Conservation (phyloP, 495 filamentous ascomycete genomes). For the Astrothelium subdiscretum region DNA sequence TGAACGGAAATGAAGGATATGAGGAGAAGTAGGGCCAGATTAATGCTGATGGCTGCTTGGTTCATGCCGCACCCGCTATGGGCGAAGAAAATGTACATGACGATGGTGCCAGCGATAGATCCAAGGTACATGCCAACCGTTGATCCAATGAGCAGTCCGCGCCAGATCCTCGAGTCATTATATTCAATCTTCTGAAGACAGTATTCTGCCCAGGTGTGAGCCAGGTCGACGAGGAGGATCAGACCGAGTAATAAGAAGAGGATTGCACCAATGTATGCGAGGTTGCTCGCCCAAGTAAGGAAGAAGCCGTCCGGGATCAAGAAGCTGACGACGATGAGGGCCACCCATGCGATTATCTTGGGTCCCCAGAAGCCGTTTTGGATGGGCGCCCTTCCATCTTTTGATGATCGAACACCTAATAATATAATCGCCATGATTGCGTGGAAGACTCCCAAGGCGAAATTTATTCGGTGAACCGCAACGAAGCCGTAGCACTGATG, state of each 20-base stretch:
- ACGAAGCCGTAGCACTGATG: slow-evolving; percentile 92
- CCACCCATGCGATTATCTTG: slow-evolving; percentile 76
- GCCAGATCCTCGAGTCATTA: slow-evolving; percentile 73
- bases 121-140: slow-evolving; percentile 89
- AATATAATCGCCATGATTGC: slow-evolving; percentile 70
- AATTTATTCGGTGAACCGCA: slow-evolving; percentile 94
- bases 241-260: slow-evolving; percentile 88
- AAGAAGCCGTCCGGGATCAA: slow-evolving; percentile 94
- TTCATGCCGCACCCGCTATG: slow-evolving; percentile 80
- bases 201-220: slow-evolving; percentile 95
- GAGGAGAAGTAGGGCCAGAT: slow-evolving; percentile 70
- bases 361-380: slow-evolving; percentile 95
- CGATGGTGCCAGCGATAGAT: slow-evolving; percentile 81
- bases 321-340: slow-evolving; percentile 79
- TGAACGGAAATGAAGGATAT: slow-evolving; percentile 81
- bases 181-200: slow-evolving; percentile 90
- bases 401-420: slow-evolving; percentile 76
- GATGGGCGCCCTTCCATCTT: slow-evolving; percentile 72
- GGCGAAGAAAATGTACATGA: slow-evolving; percentile 98
- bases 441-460: slow-evolving; percentile 90
- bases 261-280: slow-evolving; percentile 79
- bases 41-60: slow-evolving; percentile 69
- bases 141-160: slow-evolving; percentile 75
- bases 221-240: slow-evolving; percentile 86
- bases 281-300: slow-evolving; percentile 89